Base-by-base conservation (phyloP, 768 basidiomycete species). In the Trametes cingulata region DNA sequence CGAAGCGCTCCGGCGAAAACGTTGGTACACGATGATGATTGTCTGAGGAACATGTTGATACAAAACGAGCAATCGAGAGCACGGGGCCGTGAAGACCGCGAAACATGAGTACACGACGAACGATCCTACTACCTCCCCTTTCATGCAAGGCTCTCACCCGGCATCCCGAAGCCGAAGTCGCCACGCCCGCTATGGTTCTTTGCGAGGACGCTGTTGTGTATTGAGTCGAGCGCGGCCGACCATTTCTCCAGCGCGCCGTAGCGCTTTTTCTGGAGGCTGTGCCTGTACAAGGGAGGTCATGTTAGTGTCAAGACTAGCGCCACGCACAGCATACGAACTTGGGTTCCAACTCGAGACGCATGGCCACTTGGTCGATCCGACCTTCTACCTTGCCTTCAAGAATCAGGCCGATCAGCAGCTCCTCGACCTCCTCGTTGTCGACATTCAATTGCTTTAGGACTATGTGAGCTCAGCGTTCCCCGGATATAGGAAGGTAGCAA, bases 301-400 rank as follows among this genome's bases (percentile, higher is more conserved):
- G 25, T 33, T 2, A 52, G 29, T 15, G 15, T 2, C 35, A 15
- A 33, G 33, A 43, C 6, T 4, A 17, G 49, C 52, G 35, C 36
- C 10, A 20, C 8, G 43, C 58, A 40, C 19, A 12, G 17, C 25
- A 35, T 50, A 52, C 86, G 60, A 56, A 93, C 91, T 93, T 87
- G 71, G 86, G 80, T 67, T 96, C 95, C 39, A 99, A 79, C 68
- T 98, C 93, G 15, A 99, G 80, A 54, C 93, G 80, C 82, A 95
- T 95, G 37, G 91, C 86, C 39, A 97, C 94, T 76, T 99, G 97
- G 74, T 99, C 96, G 69, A 99, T 98, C 64, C 88, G 84, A 12
- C 97, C 97, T 66, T 96, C 92, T 12, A 99, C 93, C 72, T 93
- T 96, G n/a, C 93, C 93, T 72, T 99, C 97, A 24, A 98, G 76